Evolutionary conservation across 2,329 filamentous ascomycete genomes (phyloP).

Genomic region (Clonostachys sp.): DNA sequence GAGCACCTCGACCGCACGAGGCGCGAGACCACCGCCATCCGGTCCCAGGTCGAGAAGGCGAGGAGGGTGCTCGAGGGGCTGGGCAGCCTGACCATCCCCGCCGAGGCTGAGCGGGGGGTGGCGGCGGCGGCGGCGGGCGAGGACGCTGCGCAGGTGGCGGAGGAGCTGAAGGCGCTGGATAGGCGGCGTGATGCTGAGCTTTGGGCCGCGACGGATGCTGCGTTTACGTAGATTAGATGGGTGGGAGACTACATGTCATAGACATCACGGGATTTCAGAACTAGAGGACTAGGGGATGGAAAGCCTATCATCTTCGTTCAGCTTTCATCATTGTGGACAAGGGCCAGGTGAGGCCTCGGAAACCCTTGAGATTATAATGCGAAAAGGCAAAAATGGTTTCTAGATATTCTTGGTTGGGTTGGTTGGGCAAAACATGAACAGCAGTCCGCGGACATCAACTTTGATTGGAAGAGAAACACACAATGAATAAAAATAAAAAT

Average conservation of each 20-base stretch:
- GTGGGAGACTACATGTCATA: neutral
- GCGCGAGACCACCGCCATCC: constrained; percentile 67
- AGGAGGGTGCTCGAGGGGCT: constrained; percentile 68
- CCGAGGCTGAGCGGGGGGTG: constrained; percentile 2
- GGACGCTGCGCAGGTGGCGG: constrained; percentile 3
- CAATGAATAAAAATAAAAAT: too few species aligned
- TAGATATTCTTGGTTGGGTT: too few species aligned
- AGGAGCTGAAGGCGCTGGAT: constrained; percentile 7
- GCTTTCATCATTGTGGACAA: too few species aligned
- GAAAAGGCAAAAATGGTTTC: too few species aligned
- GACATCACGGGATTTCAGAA: too few species aligned
- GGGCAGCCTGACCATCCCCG: constrained; percentile 34
- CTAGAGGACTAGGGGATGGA: too few species aligned
- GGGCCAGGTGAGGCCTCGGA: too few species aligned
- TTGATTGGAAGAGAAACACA: too few species aligned
- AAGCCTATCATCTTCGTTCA: too few species aligned
- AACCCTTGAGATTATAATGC: too few species aligned
- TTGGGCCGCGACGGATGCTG: constrained; percentile 36
- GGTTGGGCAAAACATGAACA: too few species aligned
- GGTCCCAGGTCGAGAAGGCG: constrained; percentile 66
- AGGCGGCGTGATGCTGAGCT: constrained; percentile 22
- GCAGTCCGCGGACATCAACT: too few species aligned
- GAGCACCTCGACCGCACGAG: constrained; percentile 69
- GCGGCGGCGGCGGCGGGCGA: neutral
- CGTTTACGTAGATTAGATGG: constrained; percentile 23